Base-by-base conservation (phyloP, 2,329 filamentous ascomycete genomes). In the Fusarium metavorans region DNA sequence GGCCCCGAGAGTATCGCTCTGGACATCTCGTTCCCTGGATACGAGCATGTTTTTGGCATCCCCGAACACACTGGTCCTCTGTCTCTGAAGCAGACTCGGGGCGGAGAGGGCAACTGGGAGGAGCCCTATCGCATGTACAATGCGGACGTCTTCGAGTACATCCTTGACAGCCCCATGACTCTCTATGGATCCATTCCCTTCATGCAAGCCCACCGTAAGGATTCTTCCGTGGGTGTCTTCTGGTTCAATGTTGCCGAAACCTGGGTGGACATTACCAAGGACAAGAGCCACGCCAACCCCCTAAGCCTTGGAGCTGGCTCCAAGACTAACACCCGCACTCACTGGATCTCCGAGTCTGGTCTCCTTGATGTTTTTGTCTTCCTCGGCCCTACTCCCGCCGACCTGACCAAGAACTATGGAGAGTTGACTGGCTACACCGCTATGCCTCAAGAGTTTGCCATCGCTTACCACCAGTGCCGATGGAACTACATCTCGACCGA, bases 401-500 rank as follows among this genome's bases (percentile, higher is more conserved):
- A 97, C 75, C 88, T 99, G 48, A 93, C 92, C 74, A 93, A 92
- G 78, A 91, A 90, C 34, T 99, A 98, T 81, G 92, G 92, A 72
- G 94, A 98, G 82, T 90, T 99, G 54, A 99, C 97, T 10, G 97
- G 97, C 30, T 96, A 92, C 79, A 97, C 95, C 34, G 92, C 95
- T 70, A 90, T 99, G 83, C 97, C 97, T 2, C 95, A 98, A 79
- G 93, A 97, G 73, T 98, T 98, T 78, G 90, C 96, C 2, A 91
- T 99, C 76, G 97, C 91, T 14, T 98, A 98, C 83, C 97, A 99
- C 81, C 97, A 99, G 83, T 98, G 97, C 83, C 93, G 97, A 78
- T 99, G 97, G 97, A 99, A 99, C 85, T 99, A 99, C 81, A 92
- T 98, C 66, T 97, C 95, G 1, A 96, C 98, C 78, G 95, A 98